phyloP scores from a whole-genome alignment of 2,329 filamentous ascomycete genomes.

The Berkeleyomyces basicola region DNA sequence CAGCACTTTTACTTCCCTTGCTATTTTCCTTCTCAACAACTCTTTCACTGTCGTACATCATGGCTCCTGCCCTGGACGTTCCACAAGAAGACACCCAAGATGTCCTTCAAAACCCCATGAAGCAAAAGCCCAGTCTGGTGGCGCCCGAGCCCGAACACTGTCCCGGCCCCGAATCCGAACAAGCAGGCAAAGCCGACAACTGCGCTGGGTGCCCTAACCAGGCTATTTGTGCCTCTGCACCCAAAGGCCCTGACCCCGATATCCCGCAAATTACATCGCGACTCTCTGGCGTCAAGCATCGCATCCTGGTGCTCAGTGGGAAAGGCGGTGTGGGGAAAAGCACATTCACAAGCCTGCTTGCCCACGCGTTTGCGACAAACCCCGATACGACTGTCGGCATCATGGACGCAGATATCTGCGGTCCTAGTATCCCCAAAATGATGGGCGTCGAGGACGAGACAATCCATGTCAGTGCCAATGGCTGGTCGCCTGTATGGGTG shows the following conservation, averaged over 20 bases:
- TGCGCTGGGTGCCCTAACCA: constrained; percentile 95
- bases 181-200: constrained; percentile 56
- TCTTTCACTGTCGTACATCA: constrained; percentile 23
- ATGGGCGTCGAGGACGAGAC: constrained; percentile 91
- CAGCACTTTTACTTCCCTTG: not conserved
- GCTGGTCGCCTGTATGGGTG: constrained; percentile 94
- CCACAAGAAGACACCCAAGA: constrained; percentile 44
- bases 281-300: constrained; percentile 68
- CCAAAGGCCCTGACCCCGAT: constrained; percentile 91
- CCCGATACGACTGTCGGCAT: constrained; percentile 68
- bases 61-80: constrained; percentile 64
- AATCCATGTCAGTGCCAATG: constrained; percentile 74
- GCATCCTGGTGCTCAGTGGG: constrained; percentile 80
- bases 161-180: constrained; percentile 68
- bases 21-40: not conserved
- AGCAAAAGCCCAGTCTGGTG: constrained; percentile 63
- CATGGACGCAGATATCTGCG: constrained; percentile 97
- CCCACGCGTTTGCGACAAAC: constrained; percentile 75
- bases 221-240: constrained; percentile 79
- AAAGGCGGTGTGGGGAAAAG: constrained; percentile 97
- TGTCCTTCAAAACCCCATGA: constrained; percentile 56
- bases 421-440: constrained; percentile 95
- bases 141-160: constrained; percentile 96
- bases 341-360: constrained; percentile 77
- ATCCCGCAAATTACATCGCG: constrained; percentile 75